Conservation (phyloP, 2,329 filamentous ascomycete species). For the Colletotrichum lentis region DNA sequence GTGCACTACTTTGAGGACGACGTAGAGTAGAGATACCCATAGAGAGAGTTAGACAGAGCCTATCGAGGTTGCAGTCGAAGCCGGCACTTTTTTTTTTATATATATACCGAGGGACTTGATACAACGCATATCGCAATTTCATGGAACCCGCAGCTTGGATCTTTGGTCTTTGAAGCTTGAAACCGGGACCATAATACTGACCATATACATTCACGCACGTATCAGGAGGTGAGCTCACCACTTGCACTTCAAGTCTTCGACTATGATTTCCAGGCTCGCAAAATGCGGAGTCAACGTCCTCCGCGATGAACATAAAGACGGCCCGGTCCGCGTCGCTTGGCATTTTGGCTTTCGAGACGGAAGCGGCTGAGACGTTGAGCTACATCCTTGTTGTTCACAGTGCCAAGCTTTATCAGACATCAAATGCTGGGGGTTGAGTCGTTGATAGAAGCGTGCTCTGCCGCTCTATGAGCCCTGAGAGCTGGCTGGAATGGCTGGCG, state of each 20-base stretch:
- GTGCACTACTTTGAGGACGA: slow-evolving; percentile 28
- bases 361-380: background rate
- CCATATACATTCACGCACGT: background rate
- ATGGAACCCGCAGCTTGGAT: background rate
- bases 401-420: background rate
- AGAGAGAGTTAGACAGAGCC: background rate
- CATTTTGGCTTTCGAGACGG: background rate
- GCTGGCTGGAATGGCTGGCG: slow-evolving; percentile 24
- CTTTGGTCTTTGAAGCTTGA: background rate
- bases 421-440: background rate
- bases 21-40: slow-evolving; percentile 9
- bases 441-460: background rate
- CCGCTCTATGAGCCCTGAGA: slow-evolving; percentile 9
- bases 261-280: slow-evolving; percentile 9
- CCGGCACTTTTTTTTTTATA: background rate
- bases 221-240: background rate
- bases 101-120: background rate
- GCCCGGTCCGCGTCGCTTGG: slow-evolving; percentile 11
- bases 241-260: background rate
- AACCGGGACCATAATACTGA: background rate
- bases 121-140: background rate
- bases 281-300: background rate
- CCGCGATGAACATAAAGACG: slow-evolving; percentile 13
- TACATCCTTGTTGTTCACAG: background rate
- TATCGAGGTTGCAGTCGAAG: background rate